phyloP scores from a whole-genome alignment of 352 stramenopile species.

The Labyrinthula sp. region DNA sequence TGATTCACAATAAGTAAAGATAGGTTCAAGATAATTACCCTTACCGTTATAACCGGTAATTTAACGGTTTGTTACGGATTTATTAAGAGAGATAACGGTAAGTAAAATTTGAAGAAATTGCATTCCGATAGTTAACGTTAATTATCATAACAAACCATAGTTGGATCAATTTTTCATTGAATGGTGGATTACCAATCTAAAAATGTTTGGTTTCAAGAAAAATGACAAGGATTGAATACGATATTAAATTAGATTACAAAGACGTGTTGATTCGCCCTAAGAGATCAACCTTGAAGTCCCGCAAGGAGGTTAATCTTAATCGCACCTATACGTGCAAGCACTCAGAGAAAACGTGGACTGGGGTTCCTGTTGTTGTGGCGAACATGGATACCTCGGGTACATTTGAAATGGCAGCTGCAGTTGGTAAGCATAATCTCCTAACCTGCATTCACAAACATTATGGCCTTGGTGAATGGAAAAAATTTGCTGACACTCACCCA shows the following conservation, averaged over 20 bases:
- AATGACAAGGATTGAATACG: conserved; percentile 66
- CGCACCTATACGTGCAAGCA: conserved; percentile 33
- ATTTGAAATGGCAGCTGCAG: conserved; percentile 57
- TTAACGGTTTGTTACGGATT: too few species aligned
- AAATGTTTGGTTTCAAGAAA: conserved; percentile 2
- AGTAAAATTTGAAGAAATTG: too few species aligned
- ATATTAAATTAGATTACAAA: conserved; percentile 70
- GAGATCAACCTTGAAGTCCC: conserved; percentile 60
- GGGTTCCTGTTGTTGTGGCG: conserved; percentile 51
- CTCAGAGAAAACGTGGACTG: conserved; percentile 23
- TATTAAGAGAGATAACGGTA: too few species aligned
- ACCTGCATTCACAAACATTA: conserved; percentile 73
- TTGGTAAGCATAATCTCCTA: conserved; percentile 54
- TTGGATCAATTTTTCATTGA: too few species aligned
- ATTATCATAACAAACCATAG: too few species aligned
- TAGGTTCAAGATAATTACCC: too few species aligned
- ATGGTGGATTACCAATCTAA: too few species aligned
- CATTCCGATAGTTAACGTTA: too few species aligned
- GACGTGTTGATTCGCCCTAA: conserved; percentile 76
- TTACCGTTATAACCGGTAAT: too few species aligned
- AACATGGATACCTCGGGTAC: conserved; percentile 75
- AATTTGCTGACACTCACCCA: conserved; percentile 40
- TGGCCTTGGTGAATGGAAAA: conserved; percentile 39
- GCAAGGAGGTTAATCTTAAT: conserved; percentile 50
- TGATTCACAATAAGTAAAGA: too few species aligned